Base-by-base conservation (phyloP, 2,329 filamentous ascomycete genomes). In the Coleophoma crateriformis region DNA sequence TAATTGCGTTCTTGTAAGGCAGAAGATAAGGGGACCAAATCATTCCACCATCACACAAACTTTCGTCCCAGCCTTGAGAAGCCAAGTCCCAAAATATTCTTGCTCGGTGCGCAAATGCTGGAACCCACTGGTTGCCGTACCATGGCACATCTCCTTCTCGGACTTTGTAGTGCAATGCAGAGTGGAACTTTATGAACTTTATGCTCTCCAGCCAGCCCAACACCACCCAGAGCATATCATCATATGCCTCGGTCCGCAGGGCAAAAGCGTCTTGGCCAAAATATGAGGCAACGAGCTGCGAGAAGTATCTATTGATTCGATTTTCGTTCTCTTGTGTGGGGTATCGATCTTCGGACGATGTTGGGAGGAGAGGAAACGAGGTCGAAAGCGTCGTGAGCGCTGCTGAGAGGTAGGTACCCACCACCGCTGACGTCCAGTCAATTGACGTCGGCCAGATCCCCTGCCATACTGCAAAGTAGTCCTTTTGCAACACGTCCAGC, bases 1-100 rank as follows among this genome's bases (percentile, higher is more conserved):
- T 97, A 60, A 97, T 95, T 54, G 92, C 90, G 62, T 97, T 97
- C 65, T 96, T 97, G 72, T 96, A 97, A 0, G 90, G 90, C 37
- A 77, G 68, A 27, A 92, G 71, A 34, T 81, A 79, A 3, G 89
- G 89, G 57, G 88, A 95, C 92, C 92, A 97, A 13, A 83, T 79
- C 87, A 97, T 95, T 41, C 92, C 92, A 19, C 92, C 92, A 4
- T 79, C 79, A 61, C 92, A 97, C 5, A 95, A 77, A 20, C 75
- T 76, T 19, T 80, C 86, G 62, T 95, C 87, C 90, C 91, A 97
- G 5, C 92, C 90, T 11, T 77, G 71, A 5, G 81, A 77, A 5
- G 88, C 87, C 35, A 95, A 71, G 32, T 91, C 86, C 78, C 91
- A 96, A 68, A 96, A 96, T 13, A 94, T 71, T 40, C 87, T 82